Base-by-base conservation (phyloP, 2,329 filamentous ascomycete species). In the Fusarium marasasianum region DNA sequence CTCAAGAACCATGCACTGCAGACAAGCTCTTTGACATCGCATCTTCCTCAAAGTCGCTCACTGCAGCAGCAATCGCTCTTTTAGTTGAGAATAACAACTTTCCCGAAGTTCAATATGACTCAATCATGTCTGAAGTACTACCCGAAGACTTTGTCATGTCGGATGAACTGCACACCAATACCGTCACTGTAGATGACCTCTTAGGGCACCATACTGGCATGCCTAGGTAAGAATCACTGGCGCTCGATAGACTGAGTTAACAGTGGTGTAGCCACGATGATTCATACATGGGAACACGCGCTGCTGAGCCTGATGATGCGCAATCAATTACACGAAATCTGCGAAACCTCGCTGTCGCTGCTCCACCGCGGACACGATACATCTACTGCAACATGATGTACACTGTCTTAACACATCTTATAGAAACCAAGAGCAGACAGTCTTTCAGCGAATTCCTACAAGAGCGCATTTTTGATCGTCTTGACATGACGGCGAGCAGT, bases 371-470 rank as follows among this genome's bases (percentile, higher is more conserved):
- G 20, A 47, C 43, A 12, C 48, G 38, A 5, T 71, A 71, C 8
- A 31, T 66, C 5, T 71, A 71, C 29, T 71, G 66, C 18, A 71
- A 71, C 26, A 71, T 71, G 48, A 71, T 71, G 66, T 71, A 71
- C 33, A 71, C 68, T 1, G 48, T 38, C 11, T 33, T 58, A 15
- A 71, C 68, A 0, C 43, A 71, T 31, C 37, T 71, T 1, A 38
- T 60, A 22, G 43, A 66, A n/a, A 2, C 15, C 14, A 60, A 66
- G 2, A 11, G 8, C 3, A 2, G 14, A 4, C 33, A 66, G 1
- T 1, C 1, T 1, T 70, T 71, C 18, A 6, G 14, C 1, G 2
- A 56, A 3, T 66, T 66, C 24, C 1, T 71, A 9, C 26, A 56
- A 9, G n/a, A 51, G 3, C 48, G 18, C 4, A 48, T 66, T 1